Evolutionary conservation across 1,284 basidiomycete genomes (phyloP).

Genomic region (Ganoderma boninense): DNA sequence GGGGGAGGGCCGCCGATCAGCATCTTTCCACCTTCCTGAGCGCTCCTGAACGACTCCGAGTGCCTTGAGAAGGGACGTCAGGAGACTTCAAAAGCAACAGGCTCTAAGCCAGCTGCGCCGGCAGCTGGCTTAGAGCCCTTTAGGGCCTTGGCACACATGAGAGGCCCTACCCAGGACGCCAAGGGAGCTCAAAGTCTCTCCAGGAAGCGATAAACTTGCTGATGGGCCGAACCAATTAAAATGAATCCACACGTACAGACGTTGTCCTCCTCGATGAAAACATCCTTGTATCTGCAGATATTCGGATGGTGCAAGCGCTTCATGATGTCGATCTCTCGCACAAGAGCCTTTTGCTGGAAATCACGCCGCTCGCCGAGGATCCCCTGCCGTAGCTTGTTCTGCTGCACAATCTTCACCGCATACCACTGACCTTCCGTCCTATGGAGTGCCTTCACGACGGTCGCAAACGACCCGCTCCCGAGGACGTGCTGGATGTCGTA

Average conservation of each 20-base stretch:
- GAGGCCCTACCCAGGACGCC: too few species aligned
- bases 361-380: constrained; percentile 9
- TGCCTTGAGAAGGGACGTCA: too few species aligned
- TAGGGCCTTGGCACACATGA: too few species aligned
- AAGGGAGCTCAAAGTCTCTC: too few species aligned
- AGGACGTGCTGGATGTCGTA: constrained; percentile 76
- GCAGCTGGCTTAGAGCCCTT: too few species aligned
- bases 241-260: constrained; percentile 60
- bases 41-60: too few species aligned
- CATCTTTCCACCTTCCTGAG: too few species aligned
- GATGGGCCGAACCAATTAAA: too few species aligned
- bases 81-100: too few species aligned
- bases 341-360: neutral
- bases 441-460: constrained; percentile 74
- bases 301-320: constrained; percentile 78
- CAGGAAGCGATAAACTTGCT: too few species aligned
- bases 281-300: constrained; percentile 82
- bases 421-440: constrained; percentile 65
- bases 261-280: constrained; percentile 67
- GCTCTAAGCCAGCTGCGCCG: too few species aligned
- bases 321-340: constrained; percentile 80
- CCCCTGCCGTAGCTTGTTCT: constrained; percentile 43
- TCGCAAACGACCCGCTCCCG: constrained; percentile 83
- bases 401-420: constrained; percentile 80
- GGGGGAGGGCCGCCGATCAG: too few species aligned